Percentiles rank a stretch among this genome's conserved stretches.
phyloP scores from a whole-genome alignment of 208 protist species.

The Dictyostelium gargantuum region DNA sequence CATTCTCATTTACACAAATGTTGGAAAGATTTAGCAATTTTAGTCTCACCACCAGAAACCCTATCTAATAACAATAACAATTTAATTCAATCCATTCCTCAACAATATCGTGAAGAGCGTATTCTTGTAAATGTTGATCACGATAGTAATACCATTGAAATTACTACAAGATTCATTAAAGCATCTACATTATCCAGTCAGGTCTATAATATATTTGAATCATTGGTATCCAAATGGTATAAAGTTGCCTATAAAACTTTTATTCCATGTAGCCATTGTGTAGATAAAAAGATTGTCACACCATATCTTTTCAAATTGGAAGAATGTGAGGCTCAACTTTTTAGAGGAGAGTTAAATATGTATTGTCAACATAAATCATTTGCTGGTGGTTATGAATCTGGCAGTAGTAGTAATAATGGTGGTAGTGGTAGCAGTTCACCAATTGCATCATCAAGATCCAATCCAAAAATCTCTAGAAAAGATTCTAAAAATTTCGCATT shows the following conservation, averaged over 20 bases:
- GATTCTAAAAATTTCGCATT: not conserved
- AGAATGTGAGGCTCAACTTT: not conserved
- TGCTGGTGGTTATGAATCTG: not conserved
- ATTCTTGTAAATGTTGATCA: conserved; percentile 16
- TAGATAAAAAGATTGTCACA: not conserved
- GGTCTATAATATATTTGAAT: conserved; percentile 31
- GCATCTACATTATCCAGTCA: not conserved
- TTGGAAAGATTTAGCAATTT: conserved; percentile 42
- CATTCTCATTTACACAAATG: conserved; percentile 2
- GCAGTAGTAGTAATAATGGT: not conserved
- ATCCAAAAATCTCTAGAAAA: not conserved
- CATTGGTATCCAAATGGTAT: conserved; percentile 24
- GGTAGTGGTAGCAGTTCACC: not conserved
- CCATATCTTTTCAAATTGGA: conserved; percentile 12
- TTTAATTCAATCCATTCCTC: no score
- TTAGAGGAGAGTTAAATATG: not conserved
- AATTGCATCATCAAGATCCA: not conserved
- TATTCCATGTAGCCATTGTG: conserved; percentile 16
- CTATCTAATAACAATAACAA: no score
- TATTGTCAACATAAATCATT: conserved; percentile 18
- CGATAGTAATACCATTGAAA: conserved; percentile 20
- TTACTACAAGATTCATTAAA: not conserved
- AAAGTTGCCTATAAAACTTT: not conserved
- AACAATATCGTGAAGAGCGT: not conserved
- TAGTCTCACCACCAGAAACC: not conserved